Base-by-base conservation (phyloP, 495 filamentous ascomycete genomes). In the Lasiosphaeriaceae sp. region DNA sequence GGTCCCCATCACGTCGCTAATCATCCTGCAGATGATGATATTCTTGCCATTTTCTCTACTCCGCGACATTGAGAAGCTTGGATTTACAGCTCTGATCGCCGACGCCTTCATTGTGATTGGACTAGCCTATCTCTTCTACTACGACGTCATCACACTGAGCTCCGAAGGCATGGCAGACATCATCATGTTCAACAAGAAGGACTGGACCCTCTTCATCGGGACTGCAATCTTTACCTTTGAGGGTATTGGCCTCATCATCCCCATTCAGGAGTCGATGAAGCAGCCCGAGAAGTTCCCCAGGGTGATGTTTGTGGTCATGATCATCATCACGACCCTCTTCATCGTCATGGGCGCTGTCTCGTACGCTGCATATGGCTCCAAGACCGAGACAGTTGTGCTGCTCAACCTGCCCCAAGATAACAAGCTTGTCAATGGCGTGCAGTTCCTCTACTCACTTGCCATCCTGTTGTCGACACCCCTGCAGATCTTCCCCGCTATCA, bases 171-270 rank as follows among this genome's bases (percentile, higher is more conserved):
- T 95, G 12, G 79, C 90, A 0, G 94, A 97, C 68, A 88, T 97
- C 62, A 78, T 85, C 54, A 73, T 83, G 56, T 97, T 98, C 79
- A 98, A 98, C 74, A 72, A 84, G 3, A 80, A 85, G 20, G 83
- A 88, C 64, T 98, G 94, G 94, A 96, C 92, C 0, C 83, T 97
- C 34, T 96, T 97, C 71, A 97, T 98, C 64, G 94, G 94, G 61
- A 97, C 94, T 8, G 95, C 94, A 19, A 97, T 98, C 62, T 98
- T 98, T 77, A 98, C 94, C 5, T 98, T 96, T 61, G 94, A 98
- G 67, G 94, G 94, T 19, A 92, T 98, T 60, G 94, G 94, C 19
- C 82, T 98, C n/a, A 96, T 98, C 72, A 96, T 98, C 55, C 94
- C 94, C 2, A 97, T 98, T 55, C 95, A 98, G 72, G 90, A 94